A percentile compares a stretch with the other conserved stretches of the same genome.
Conservation (phyloP, 257 asterid genomes). For the Ajuga chamaepitys region DNA sequence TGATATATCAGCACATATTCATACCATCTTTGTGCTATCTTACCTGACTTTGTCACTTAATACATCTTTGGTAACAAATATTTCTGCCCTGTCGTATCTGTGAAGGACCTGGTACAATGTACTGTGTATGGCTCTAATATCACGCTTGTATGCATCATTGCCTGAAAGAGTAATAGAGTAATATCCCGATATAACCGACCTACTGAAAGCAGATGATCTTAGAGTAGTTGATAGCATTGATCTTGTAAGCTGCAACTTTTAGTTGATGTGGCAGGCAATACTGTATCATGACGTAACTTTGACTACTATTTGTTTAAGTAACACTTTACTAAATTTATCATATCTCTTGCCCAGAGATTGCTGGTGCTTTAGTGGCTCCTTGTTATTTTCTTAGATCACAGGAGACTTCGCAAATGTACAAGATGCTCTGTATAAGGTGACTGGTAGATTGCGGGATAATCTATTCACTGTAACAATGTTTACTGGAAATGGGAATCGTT, state of each 20-base stretch:
- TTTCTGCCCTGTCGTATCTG: background rate
- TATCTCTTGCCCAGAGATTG: background rate
- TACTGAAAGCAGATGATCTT: background rate
- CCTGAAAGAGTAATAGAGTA: background rate
- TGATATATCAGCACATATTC: background rate
- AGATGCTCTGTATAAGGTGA: constrained; percentile 59
- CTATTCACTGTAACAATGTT: constrained; percentile 26
- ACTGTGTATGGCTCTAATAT: background rate
- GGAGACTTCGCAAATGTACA: constrained; percentile 59
- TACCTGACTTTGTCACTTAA: background rate
- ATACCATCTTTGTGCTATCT: background rate
- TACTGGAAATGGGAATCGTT: constrained; percentile 27
- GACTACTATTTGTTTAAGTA: background rate
- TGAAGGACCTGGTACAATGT: background rate
- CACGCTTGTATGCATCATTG: background rate
- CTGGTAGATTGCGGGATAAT: constrained; percentile 52
- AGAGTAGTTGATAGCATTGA: background rate
- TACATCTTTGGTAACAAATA: background rate
- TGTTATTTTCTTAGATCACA: constrained; percentile 40
- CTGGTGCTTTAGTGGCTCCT: background rate
- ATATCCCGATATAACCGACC: background rate
- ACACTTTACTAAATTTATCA: background rate
- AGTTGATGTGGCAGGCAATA: background rate
- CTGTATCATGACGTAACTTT: background rate
- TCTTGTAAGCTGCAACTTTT: background rate